Base-by-base conservation (phyloP, 164 flowering plant species). In the Umbilicus rupestris region DNA sequence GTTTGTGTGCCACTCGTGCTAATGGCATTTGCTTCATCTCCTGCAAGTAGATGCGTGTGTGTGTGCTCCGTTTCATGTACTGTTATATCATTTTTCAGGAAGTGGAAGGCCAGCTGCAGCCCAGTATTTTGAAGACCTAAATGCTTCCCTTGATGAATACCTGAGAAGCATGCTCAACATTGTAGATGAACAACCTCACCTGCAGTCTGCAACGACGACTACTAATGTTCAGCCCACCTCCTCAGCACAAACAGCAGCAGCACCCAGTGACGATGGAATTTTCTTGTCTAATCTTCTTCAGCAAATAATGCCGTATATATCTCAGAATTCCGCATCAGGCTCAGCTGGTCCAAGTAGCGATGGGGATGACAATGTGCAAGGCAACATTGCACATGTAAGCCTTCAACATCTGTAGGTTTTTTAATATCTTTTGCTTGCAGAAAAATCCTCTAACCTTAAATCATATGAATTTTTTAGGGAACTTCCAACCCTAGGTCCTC, bases 221-320 rank as follows among this genome's bases (percentile, higher is more conserved):
- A 17, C 60, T 5, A 52, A 26, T 7, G 33, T 67, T 15, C 76
- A 65, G 37, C 71, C 70, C 60, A 55, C 35, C 11, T 73, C 37
- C 37, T 6, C 37, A 33, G 37, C 37, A 33, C 4, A 3, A 62
- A 70, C 75, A 62, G 66, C 73, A 39, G 52, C 77, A 39, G 64
- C 66, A 35, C 70, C 67, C 14, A 71, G 71, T 68, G 81, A 79
- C 47, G 85, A 82, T 62, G 89, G 86, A 39, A 45, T 73, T 42
- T 75, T 80, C 65, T 76, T 87, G 63, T 85, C 89, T 20, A 73
- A 76, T 66, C 46, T 83, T 65, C 79, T 87, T 44, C 85, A 64
- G 35, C 88, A 82, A 65, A 68, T 85, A 47, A 79, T 87, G 78
- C 92, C 92, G 10, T 19, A 75, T 17, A 69, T 87, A 71, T 74